Evolutionary conservation across 2,329 filamentous ascomycete genomes (phyloP), one percentile per base, ranked within the genome.

Genomic region (Davidsoniella eucalypti): DNA sequence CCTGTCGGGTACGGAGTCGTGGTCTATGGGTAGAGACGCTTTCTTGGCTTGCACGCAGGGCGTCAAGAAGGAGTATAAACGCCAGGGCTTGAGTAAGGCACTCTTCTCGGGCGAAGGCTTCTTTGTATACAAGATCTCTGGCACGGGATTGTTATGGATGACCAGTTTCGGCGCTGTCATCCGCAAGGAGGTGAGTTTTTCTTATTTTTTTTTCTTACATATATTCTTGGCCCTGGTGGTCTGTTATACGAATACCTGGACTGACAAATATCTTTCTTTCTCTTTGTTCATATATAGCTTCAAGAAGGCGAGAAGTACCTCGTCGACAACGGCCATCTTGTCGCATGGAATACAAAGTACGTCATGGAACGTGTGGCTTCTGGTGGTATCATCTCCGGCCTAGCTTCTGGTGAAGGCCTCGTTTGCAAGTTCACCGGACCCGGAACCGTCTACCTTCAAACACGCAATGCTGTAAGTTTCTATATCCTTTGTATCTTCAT

Each of bases 321-420:
- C 56, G 80, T 95, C 51, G 87, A 94, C 59, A 94, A 94, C 58
- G 87, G 87, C 2, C 87, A 96, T 58, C 72, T 96, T 1, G 87
- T 96, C 0, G 90, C 92, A 0, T 98, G 92, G 92, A 95, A 95
- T 62, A 88, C 84, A 61, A 87, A 94, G 60, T 98, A 96, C 60
- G 74, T 85, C 4, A 78, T 98, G 55, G 87, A 95, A 67, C 80
- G 92, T 14, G 83, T 93, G 3, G 81, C 90, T 0, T 92, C 84
- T 2, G 92, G 92, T 2, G 92, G 92, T 37, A 80, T 98, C 55
- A 82, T 98, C n/a, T 90, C 85, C n/a, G 80, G 82, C 8, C 64
- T 94, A 18, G 78, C 80, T 25, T 81, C 86, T 0, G 83, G 75
- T 0, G 92, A 98, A 65, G 92, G 92, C 0, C 68, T 96, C 36